These are phyloP conservation scores for Trichoderma koningiopsis DNA, from an alignment of 2,329 filamentous ascomycete species.

Conservation along the genomic window DNA sequence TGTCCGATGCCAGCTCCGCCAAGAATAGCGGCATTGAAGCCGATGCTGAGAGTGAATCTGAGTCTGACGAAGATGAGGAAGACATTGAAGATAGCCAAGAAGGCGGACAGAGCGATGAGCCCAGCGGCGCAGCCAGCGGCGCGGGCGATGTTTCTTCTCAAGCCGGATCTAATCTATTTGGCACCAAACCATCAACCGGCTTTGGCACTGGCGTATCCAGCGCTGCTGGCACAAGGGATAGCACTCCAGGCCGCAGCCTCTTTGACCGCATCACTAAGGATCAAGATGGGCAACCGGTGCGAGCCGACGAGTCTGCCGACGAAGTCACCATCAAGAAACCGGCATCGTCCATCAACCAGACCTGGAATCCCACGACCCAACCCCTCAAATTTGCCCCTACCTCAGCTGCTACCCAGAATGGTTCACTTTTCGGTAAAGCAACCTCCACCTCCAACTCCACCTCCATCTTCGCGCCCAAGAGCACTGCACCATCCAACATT, in stretches of 20 bases:
- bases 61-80: conserved; percentile 42
- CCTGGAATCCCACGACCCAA: conserved; percentile 49
- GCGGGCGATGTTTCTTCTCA: conserved; percentile 45
- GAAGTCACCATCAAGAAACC: conserved; percentile 32
- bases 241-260: conserved; percentile 52
- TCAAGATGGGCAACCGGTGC: conserved; percentile 52
- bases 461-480: conserved; percentile 44
- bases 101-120: conserved; percentile 47
- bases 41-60: conserved; percentile 50
- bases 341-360: conserved; percentile 41
- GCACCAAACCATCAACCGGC: conserved; percentile 37
- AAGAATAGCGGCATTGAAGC: conserved; percentile 56
- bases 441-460: conserved; percentile 36
- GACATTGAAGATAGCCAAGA: conserved; percentile 48
- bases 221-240: conserved; percentile 47
- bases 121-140: conserved; percentile 46
- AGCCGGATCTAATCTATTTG: conserved; percentile 33
- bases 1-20: conserved; percentile 58
- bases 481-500: conserved; percentile 38
- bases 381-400: conserved; percentile 58
- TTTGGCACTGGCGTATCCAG: conserved; percentile 37
- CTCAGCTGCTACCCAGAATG: conserved; percentile 32
- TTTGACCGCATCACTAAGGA: conserved; percentile 59
- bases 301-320: conserved; percentile 38
- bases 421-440: conserved; percentile 39